Conservation (phyloP, 2,329 filamentous ascomycete genomes). For the Cercospora zeina region DNA sequence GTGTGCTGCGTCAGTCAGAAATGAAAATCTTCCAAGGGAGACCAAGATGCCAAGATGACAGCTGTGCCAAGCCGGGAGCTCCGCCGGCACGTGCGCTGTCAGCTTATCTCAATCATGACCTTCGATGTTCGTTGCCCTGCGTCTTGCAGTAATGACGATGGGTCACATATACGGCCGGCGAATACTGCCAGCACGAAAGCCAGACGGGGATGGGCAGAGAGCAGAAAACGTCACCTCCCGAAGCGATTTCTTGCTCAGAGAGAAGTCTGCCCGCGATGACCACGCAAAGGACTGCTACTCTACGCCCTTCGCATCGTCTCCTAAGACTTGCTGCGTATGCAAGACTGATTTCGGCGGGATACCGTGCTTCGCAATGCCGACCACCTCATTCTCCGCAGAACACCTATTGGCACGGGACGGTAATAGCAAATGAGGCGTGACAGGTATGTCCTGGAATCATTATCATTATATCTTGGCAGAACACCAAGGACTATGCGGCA, state of each 20-base stretch:
- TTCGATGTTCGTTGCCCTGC: too few relatives aligned
- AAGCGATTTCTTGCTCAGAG: too few relatives aligned
- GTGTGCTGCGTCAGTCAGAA: background rate
- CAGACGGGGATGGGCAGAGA: too few relatives aligned
- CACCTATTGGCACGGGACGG: background rate
- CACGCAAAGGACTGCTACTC: background rate
- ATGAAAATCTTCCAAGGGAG: conserved; percentile 3
- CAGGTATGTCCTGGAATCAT: background rate
- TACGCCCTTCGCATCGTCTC: background rate
- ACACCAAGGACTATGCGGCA: background rate
- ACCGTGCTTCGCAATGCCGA: background rate
- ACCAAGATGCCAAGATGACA: too few relatives aligned
- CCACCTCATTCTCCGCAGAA: background rate
- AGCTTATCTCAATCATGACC: background rate
- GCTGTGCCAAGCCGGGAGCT: background rate
- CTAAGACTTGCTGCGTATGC: background rate
- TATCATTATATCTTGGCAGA: background rate
- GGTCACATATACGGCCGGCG: background rate
- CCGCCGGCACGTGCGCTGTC: background rate
- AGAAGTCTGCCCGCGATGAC: background rate
- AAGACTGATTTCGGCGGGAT: background rate
- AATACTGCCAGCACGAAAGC: background rate
- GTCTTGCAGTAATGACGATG: background rate
- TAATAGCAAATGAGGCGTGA: background rate
- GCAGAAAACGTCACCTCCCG: too few relatives aligned